Percentiles rank a stretch among this genome's conserved stretches.
These are phyloP conservation scores for Parastagonospora nodorum DNA, from an alignment of 2,329 filamentous ascomycete species.

Conservation along the genomic window DNA sequence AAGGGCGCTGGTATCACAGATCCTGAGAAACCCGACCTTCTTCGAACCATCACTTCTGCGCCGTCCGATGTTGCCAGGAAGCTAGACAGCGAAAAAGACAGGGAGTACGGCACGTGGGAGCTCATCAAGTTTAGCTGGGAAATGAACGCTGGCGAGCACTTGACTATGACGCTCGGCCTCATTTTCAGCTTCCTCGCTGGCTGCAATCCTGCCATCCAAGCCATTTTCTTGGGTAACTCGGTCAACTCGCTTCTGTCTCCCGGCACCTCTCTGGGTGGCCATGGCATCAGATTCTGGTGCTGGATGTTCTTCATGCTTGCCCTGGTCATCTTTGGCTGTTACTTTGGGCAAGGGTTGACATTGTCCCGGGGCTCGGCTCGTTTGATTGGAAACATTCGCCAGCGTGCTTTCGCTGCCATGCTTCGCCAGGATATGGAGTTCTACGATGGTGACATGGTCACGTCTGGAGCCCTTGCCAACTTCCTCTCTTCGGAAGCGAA, in stretches of 20 bases:
- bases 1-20: conserved; percentile 20
- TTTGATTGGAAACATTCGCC: conserved; percentile 80
- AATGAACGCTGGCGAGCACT: conserved; percentile 42
- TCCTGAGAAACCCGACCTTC: conserved; percentile 32
- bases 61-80: conserved; percentile 66
- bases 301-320: conserved; percentile 45
- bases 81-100: conserved; percentile 27
- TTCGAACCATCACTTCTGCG: conserved; percentile 47
- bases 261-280: conserved; percentile 59
- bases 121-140: conserved; percentile 38
- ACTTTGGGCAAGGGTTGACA: conserved; percentile 37
- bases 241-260: conserved; percentile 71
- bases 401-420: conserved; percentile 82
- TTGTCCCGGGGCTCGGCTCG: conserved; percentile 65
- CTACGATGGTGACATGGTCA: conserved; percentile 90
- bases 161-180: conserved; percentile 50
- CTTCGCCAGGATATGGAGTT: conserved; percentile 84
- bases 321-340: conserved; percentile 28
- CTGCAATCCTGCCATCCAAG: conserved; percentile 57
- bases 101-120: conserved; percentile 50
- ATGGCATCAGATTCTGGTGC: conserved; percentile 67
- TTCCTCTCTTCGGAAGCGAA: conserved; percentile 76
- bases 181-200: conserved; percentile 43
- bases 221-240: conserved; percentile 80
- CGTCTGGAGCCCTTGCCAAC: conserved; percentile 80